Evolutionary conservation across 2,329 filamentous ascomycete genomes (phyloP), one percentile per base, ranked within the genome.

Genomic region (Aspergillus tamarii): DNA sequence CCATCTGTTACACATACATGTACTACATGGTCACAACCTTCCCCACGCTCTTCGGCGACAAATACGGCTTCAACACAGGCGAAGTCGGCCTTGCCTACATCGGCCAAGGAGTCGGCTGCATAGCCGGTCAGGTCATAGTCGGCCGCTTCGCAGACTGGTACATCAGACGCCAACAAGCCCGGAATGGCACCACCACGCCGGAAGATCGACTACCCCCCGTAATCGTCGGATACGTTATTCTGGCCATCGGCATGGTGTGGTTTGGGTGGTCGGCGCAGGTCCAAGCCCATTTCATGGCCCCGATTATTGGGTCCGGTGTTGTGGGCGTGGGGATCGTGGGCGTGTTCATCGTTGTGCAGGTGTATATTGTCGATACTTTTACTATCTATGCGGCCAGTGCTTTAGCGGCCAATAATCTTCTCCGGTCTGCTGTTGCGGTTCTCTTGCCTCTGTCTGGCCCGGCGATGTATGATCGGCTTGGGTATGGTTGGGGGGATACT

Each of bases 11-110:
- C 59, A 72, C 69, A 46, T 74, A 76, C 12, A 75, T 77, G 60
- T 84, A 84, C 65, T 77, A 77, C 39, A 89, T 84, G 74, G 89
- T 89, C 71, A 87, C 89, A 69, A 84, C 85, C 23, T 89, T 90
- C 74, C 87, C 87, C 9, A 77, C 88, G 16, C 86, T 89, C 54
- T 90, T 87, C 72, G 80, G 82, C 3, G 81, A 80, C 34, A 78
- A 83, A 69, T 89, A 90, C 76, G 75, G 78, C 72, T 88, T 90
- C 82, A 83, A 80, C 63, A 73, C 84, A 10, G 86, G 87, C 45
- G 73, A 87, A 68, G 76, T 85, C 65, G 86, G 87, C 34, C 81
- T 89, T 28, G 82, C 87, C 45, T 89, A 89, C 77, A 77, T 86
- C 57, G 85, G 82, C 66, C 81, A 88, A 67, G 78, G 87, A 16